Evolutionary conservation across 208 protist species (phyloP), one percentile per base, ranked within the genome.

Genomic region (Acanthamoeba royreba): DNA sequence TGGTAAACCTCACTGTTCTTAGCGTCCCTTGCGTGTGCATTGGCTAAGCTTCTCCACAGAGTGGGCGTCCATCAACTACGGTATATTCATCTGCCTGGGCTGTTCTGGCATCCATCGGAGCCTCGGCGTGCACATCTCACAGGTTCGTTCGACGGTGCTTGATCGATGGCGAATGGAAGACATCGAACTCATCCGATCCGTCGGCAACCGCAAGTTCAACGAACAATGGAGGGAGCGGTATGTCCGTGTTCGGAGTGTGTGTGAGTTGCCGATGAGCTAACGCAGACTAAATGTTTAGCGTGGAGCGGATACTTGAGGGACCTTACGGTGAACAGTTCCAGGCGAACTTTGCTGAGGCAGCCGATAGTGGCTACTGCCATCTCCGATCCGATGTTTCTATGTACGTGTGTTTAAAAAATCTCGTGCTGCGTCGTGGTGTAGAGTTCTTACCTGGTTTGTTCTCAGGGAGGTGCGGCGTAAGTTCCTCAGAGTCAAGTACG

Each of bases 11-110:
- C 35, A 22, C 38, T 40, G 13, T n/a, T 45, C 63, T 42, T 77
- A 0, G 46, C 69, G 19, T 19, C 3, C 25, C 40, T 79, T 22
- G 9, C 5, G 5, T 79, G 13, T 46, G 5, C 19, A 43, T 58
- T 58, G 49, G 15, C 22, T 13, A n/a, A 13, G 13, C 63, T 35
- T 4, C 69, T 25, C 31, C 1, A 22, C 19, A 83, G 72, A 83
- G 17, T 98, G 97, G 97, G 92, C 93, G 42, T 96, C 94, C 1
- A 96, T 94, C n/a, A 97, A 97, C 83, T 81, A 97, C 11, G 97
- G 97, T 31, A 52, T 97, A 8, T 97, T 97, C 52, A 95, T 98
- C 45, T 98, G 97, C 61, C 97, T 98, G 17, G 90, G 86, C 40
- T 98, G 97, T 83, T 94, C 91, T 53, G 97, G 95, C 55, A 85